Evolutionary conservation across 2,329 filamentous ascomycete genomes (phyloP), one percentile per base, ranked within the genome.

Genomic region (Colletotrichum cereale): DNA sequence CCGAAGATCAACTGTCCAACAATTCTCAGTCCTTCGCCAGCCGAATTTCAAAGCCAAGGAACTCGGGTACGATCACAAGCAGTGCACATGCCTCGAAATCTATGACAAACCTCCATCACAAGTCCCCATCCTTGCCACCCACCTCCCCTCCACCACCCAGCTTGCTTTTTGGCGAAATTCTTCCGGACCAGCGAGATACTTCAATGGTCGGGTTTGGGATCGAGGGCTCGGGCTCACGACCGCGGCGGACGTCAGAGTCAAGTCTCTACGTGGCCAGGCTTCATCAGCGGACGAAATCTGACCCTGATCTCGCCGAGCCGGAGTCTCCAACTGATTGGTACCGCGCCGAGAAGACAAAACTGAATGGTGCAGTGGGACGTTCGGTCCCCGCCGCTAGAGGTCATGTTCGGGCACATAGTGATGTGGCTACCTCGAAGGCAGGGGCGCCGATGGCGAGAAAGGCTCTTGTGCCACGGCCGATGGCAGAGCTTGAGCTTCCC

Each of bases 151-250:
- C 78, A 79, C 73, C 75, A 76, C 84, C 86, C 65, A 86, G 86
- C 73, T 88, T 93, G 44, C 82, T 95, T 26, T 96, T 96, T 82
- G 93, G 93, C 47, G 93, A 95, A 80, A 87, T 95, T 75, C 82
- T 90, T 36, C 86, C 89, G n/a, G 85, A 89, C 47, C 86, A 89
- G 75, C 85, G 84, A 75, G 85, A 88, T 74, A 78, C 85, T 34
- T 80, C 84, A 26, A 82, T 86, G 60, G 83, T 85, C 62, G 90
- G 89, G 6, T 90, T 89, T 81, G 91, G 91, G 62, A 92, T 92
- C 74, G 84, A 87, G 71, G 77, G 75, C 61, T 73, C 70, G n/a
- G 79, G 81, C 42, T 77, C 83, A 61, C 83, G 86, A 62, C 84
- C 85, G 71, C 85, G 91, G 73, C 87, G 91, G 80, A 91, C 91